Evolutionary conservation across 768 basidiomycete species (phyloP), one percentile per base, ranked within the genome.

Genomic region (Suillus lakei): DNA sequence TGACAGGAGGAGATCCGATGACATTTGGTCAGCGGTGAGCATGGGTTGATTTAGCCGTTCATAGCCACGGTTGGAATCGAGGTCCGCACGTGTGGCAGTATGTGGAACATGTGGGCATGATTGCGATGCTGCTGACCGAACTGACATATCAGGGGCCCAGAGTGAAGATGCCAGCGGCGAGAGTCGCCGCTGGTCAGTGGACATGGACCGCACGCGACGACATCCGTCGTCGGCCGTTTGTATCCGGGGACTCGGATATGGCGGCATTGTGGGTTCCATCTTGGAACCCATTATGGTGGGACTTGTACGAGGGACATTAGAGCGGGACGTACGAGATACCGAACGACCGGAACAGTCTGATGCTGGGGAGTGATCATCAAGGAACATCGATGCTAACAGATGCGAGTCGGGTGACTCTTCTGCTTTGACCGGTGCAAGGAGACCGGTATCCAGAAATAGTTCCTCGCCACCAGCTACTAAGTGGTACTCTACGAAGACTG

Each of bases 401-500:
- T 73, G 76, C 5, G 74, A 65, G 62, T 85, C 84, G n/a, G 74
- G 77, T 15, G 79, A 78, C 53, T 88, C 86, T 70, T 91, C 88
- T 12, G 83, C 76, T 74, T 89, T 89, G 66, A 88, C 81, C 34
- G 82, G 76, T 4, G 80, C 77, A n/a, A 84, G 79, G n/a, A 83
- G 77, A 46, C 78, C 72, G 5, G 77, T 78, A 53, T 88, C 86
- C 34, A 79, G 81, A 68, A 84, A 86, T 34, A 90, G 81, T 72
- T 93, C 91, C 69, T 93, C 91, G 56, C 90, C 91, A 63, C 91
- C 91, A 10, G 91, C 91, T 65, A 93, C 91, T 60, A 93, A 85
- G 72, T 89, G 86, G 71, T 87, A 92, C 70, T 92, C 91, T 92
- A 71, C 34, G 26, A 55, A 5, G 8, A n/a, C 26, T 55, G 48